A percentile compares a stretch with the other conserved stretches of the same genome.
These are phyloP conservation scores for Bidens hawaiensis DNA, from an alignment of 140 eudicot species.

Conservation along the genomic window DNA sequence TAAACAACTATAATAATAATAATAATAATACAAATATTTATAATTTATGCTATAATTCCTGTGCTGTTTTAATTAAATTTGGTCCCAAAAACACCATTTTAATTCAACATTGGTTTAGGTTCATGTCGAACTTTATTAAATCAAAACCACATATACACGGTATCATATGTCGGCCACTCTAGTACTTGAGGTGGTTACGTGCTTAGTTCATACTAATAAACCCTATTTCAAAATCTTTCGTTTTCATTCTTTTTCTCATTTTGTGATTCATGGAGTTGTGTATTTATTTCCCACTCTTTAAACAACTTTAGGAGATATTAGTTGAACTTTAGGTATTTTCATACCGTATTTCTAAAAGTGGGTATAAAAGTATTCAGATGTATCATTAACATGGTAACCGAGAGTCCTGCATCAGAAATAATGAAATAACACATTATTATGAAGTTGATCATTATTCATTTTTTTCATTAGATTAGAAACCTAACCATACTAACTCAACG, in stretches of 20 bases:
- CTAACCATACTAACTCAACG: slow-evolving; percentile 7
- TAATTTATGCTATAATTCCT: too few relatives aligned
- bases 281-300: background rate
- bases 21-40: background rate
- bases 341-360: background rate
- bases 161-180: background rate
- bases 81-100: background rate
- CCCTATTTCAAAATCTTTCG: background rate
- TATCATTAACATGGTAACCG: too few relatives aligned
- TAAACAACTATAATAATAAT: background rate
- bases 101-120: background rate
- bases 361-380: background rate
- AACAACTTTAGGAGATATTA: background rate
- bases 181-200: background rate
- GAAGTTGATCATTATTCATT: background rate
- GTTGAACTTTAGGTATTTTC: background rate
- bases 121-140: background rate
- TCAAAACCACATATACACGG: background rate
- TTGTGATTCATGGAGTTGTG: background rate
- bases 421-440: background rate
- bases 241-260: background rate
- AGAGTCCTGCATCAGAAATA: background rate
- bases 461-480: slow-evolving; percentile 3
- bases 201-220: background rate
- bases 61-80: background rate